Evolutionary conservation across 495 filamentous ascomycete species (phyloP), one percentile per base, ranked within the genome.

Genomic region (Penicillium egyptiacum): DNA sequence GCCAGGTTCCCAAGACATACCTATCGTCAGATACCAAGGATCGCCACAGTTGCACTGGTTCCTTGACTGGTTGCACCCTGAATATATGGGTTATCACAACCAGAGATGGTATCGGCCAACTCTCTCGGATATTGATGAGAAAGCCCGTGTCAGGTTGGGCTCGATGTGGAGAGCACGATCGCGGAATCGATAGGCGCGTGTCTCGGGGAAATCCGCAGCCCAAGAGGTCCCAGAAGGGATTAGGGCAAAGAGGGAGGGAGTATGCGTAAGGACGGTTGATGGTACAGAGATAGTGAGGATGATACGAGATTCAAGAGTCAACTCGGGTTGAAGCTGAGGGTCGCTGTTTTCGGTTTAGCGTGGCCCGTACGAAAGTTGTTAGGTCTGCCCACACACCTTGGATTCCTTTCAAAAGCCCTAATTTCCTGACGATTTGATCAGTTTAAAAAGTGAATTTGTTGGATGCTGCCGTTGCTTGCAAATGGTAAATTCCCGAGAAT

Each of bases 11-110:
- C 25, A 50, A 51, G 33, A 49, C 62, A 63, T 80, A 82, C 81
- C 79, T 82, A 74, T 67, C 70, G 77, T 82, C 75, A 81, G 71
- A 69, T 68, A 64, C 70, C 70, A 67, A 65, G 64, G 64, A 69
- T 76, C 75, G 79, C 78, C 81, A 81, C 78, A 67, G 67, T 72
- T 65, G 66, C 63, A 76, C 70, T 70, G 69, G 43, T 66, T 65
- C 62, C 58, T 76, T 58, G 67, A 63, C 71, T 67, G 69, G 65
- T 75, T 75, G 75, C 65, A 78, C 73, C 67, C 62, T 68, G 55
- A 55, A 60, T 33, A 53, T 67, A 57, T 68, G 70, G 72, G 67
- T 67, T 68, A 68, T 60, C 62, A 69, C 63, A 63, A 72, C 66
- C 66, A 70, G 66, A 61, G 60, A 58, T 64, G 49, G 50, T 55